Percentiles rank a stretch among this genome's conserved stretches.
Conservation (phyloP, 2,329 filamentous ascomycete genomes). For the Bisporella sp. region DNA sequence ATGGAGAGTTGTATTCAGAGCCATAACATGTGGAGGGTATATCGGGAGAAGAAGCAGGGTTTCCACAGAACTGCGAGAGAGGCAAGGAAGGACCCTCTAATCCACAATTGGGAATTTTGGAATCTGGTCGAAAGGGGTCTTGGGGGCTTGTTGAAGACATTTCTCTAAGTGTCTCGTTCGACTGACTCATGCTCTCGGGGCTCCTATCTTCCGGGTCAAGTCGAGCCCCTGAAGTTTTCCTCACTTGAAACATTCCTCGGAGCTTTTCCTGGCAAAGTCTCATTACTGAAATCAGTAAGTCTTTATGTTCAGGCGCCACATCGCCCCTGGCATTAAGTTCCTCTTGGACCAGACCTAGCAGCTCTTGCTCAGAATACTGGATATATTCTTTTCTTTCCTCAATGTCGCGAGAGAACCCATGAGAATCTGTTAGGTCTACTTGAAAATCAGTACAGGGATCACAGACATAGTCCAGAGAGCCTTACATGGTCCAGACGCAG, state of each 20-base stretch:
- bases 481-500: not conserved
- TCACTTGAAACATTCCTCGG: not conserved
- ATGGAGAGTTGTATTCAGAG: too few relatives aligned
- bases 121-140: too few relatives aligned
- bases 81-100: too few relatives aligned
- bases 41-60: too few relatives aligned
- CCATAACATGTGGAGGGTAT: too few relatives aligned
- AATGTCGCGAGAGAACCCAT: not conserved
- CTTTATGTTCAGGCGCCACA: not conserved
- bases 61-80: too few relatives aligned
- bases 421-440: not conserved
- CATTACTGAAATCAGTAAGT: not conserved
- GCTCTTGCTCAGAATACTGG: not conserved
- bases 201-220: too few relatives aligned
- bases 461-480: not conserved
- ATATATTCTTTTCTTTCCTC: not conserved
- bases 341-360: not conserved
- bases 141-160: too few relatives aligned
- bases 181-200: too few relatives aligned
- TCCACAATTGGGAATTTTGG: too few relatives aligned
- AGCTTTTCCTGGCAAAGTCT: not conserved
- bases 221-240: not conserved
- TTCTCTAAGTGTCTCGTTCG: too few relatives aligned
- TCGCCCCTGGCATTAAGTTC: not conserved
- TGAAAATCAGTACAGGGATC: not conserved